Evolutionary conservation across 2,329 filamentous ascomycete genomes (phyloP).

Genomic region (Colletotrichum orchidophilum): DNA sequence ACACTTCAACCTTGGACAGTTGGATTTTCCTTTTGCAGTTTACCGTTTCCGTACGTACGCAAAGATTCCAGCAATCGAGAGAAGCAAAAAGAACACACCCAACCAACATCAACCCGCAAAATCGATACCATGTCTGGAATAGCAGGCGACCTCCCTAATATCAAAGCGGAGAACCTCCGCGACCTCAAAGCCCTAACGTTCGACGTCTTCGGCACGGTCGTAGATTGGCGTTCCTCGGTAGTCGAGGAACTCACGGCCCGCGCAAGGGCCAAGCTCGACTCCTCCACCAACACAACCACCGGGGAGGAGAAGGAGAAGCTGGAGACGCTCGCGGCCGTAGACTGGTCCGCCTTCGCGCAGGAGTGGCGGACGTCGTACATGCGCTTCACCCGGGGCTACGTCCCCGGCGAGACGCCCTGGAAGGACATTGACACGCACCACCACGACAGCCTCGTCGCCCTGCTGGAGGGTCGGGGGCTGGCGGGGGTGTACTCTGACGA

Average conservation of each 20-base stretch:
- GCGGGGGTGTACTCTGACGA: constrained; percentile 69
- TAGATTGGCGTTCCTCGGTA: constrained; percentile 80
- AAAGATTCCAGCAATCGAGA: neutral
- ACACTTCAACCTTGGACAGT: neutral
- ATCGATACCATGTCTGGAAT: constrained; percentile 38
- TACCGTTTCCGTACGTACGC: no score
- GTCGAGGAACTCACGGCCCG: constrained; percentile 64
- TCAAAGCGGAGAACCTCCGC: neutral
- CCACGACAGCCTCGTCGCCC: constrained; percentile 65
- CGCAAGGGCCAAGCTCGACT: constrained; percentile 58
- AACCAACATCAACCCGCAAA: neutral
- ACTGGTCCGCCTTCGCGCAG: constrained; percentile 74
- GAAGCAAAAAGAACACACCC: neutral
- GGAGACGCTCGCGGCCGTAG: constrained; percentile 59
- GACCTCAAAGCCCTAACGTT: constrained; percentile 71
- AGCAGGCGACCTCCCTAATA: neutral
- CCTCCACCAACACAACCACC: constrained; percentile 52
- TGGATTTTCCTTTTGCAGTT: no score
- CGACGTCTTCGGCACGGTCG: constrained; percentile 83
- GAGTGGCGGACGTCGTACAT: constrained; percentile 75
- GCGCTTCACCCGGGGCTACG: constrained; percentile 65
- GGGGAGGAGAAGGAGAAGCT: constrained; percentile 51
- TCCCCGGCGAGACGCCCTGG: constrained; percentile 61
- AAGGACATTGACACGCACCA: constrained; percentile 80
- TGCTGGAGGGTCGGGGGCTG: constrained; percentile 67